Base-by-base conservation (phyloP, 2,329 filamentous ascomycete genomes). In the Colletotrichum orchidophilum region DNA sequence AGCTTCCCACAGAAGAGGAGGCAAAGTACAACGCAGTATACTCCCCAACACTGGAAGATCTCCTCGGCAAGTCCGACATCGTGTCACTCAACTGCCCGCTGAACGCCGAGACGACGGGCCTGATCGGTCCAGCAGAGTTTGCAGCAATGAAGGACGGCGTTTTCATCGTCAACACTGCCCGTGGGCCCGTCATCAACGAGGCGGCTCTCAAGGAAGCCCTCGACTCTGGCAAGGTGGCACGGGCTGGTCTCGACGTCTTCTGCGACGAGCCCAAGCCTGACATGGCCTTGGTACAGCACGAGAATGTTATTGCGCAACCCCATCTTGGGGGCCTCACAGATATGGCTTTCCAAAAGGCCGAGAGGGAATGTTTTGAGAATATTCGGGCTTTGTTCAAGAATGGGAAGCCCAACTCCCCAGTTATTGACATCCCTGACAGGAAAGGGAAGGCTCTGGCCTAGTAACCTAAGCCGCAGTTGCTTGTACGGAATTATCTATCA, bases 291-390 rank as follows among this genome's bases (percentile, higher is more conserved):
- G 39, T 89, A 26, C 77, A 75, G 6, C 83, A 80, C 60, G 81
- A 85, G 27, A 82, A 81, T 66, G 81, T 84, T 2, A 75, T 83
- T 4, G 63, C 85, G 1, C 83, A 85, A 74, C 84, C 85, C 9
- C 84, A 87, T 73, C 73, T 85, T 53, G 85, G 81, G 0, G 83
- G 83, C 0, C 65, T 83, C 72, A 86, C 84, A 0, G 81, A 85
- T n/a, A 70, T 80, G 33, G 83, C 84, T 0, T 84, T 80, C 4
- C 77, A 79, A n/a, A 82, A 80, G 70, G 81, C 82, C 0, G 83
- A 86, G 64, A 76, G 75, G 55, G 84, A 86, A 73, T 83, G 82
- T 53, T 84, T 86, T 70, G 85, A 85, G 73, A 86, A 86, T 62
- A 80, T 86, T 15, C 78, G 76, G 70, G 79, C 80, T 0, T 77